A percentile compares a stretch with the other conserved stretches of the same genome.
Evolutionary conservation across 1,284 basidiomycete species (phyloP).

Genomic region (Pyrrhoderma lamaoense): DNA sequence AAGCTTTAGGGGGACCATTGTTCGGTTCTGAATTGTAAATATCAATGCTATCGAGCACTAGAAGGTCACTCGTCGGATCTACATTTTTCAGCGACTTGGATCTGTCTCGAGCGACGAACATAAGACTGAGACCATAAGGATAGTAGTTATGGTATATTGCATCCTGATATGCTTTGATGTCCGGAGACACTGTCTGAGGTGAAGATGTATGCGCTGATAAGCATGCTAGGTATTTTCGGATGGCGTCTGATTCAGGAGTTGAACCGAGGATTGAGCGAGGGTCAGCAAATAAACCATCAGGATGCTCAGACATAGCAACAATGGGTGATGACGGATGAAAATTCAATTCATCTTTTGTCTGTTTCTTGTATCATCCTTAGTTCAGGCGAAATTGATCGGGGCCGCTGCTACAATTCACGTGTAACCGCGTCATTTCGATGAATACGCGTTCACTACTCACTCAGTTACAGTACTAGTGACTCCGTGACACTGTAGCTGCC

Average conservation of each 20-base stretch:
- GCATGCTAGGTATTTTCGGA: conserved; percentile 37
- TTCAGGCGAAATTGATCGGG: no score
- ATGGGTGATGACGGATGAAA: no score
- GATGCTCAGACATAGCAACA: no score
- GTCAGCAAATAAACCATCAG: background rate
- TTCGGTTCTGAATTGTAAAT: conserved; percentile 56
- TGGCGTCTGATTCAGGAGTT: conserved; percentile 36
- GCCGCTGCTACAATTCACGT: no score
- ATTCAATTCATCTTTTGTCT: background rate
- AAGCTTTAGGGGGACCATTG: conserved; percentile 20
- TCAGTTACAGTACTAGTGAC: no score
- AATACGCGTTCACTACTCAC: no score
- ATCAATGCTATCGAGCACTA: conserved; percentile 67
- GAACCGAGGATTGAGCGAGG: conserved; percentile 28
- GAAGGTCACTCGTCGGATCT: conserved; percentile 35
- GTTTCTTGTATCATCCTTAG: background rate
- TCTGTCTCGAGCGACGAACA: conserved; percentile 52
- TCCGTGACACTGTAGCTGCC: no score
- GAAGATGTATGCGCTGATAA: conserved; percentile 28
- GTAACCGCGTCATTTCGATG: no score
- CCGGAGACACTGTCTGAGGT: conserved; percentile 32
- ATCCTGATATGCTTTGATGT: conserved; percentile 74
- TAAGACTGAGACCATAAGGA: conserved; percentile 69
- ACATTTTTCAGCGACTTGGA: conserved; percentile 50
- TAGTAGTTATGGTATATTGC: conserved; percentile 81